Evolutionary conservation across 768 basidiomycete species (phyloP).

Genomic region (Trametes elegans): DNA sequence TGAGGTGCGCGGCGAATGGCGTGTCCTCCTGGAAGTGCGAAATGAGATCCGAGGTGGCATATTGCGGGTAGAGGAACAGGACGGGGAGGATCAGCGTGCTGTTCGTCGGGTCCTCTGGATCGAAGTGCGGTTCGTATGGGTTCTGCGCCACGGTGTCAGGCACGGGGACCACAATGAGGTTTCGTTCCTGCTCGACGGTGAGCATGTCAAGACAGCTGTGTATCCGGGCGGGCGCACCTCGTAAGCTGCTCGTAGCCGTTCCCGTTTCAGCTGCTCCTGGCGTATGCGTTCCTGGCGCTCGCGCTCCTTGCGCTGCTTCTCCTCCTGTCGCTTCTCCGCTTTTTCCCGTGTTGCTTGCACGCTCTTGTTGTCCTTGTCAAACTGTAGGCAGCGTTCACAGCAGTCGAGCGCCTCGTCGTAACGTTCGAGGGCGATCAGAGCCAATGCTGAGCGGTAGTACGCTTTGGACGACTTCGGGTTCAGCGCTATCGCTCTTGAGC

Average conservation of each 20-base stretch:
- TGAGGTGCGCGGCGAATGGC: slow-evolving; percentile 74
- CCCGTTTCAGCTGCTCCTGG: slow-evolving; percentile 51
- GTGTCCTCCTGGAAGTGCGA: slow-evolving; percentile 83
- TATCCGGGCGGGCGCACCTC: slow-evolving; percentile 52
- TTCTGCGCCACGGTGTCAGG: slow-evolving; percentile 49
- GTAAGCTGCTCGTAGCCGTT: slow-evolving; percentile 56
- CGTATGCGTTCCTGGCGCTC: slow-evolving; percentile 49
- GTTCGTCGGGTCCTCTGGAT: slow-evolving; percentile 58
- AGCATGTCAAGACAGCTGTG: no score
- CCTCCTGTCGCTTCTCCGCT: slow-evolving; percentile 43
- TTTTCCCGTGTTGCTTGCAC: slow-evolving; percentile 50
- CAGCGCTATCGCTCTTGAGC: slow-evolving; percentile 64
- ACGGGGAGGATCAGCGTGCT: slow-evolving; percentile 76
- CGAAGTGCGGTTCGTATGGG: slow-evolving; percentile 64
- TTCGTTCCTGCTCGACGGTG: slow-evolving; percentile 58
- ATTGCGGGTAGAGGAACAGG: slow-evolving; percentile 91
- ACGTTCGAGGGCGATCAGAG: slow-evolving; percentile 70
- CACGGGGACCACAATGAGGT: slow-evolving; percentile 56
- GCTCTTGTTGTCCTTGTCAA: slow-evolving; percentile 56
- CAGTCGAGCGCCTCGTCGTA: slow-evolving; percentile 83
- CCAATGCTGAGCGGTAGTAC: slow-evolving; percentile 79
- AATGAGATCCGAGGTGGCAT: slow-evolving; percentile 87
- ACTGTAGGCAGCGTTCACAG: slow-evolving; percentile 63
- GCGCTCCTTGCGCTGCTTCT: slow-evolving; percentile 49
- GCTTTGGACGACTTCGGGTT: slow-evolving; percentile 76